Evolutionary conservation across 2,329 filamentous ascomycete genomes (phyloP).

Genomic region (Cordyceps militaris): DNA sequence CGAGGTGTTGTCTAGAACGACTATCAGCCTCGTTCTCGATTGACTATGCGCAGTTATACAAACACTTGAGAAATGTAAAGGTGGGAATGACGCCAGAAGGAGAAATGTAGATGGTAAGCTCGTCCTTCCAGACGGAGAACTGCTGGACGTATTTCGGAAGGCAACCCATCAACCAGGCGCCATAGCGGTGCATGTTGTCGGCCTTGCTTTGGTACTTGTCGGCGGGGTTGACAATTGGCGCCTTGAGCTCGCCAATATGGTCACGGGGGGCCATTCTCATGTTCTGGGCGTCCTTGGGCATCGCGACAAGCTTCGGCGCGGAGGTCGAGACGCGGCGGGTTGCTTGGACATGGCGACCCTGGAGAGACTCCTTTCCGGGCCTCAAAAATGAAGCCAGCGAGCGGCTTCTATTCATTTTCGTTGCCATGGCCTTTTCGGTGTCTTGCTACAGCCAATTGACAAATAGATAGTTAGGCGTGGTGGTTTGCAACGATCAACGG

Average conservation of each 20-base stretch:
- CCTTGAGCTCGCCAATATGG: slow-evolving; percentile 58
- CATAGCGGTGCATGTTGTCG: slow-evolving; percentile 86
- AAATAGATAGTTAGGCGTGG: slow-evolving; percentile 21
- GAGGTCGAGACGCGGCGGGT: slow-evolving; percentile 46
- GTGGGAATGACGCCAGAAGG: slow-evolving; percentile 84
- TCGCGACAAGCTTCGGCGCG: slow-evolving; percentile 42
- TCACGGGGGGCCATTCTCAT: slow-evolving; percentile 57
- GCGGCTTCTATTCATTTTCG: slow-evolving; percentile 50
- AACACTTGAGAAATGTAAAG: slow-evolving; percentile 85
- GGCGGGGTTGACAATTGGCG: slow-evolving; percentile 78
- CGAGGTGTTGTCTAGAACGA: slow-evolving; percentile 70
- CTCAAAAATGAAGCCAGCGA: slow-evolving; percentile 49
- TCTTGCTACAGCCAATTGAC: slow-evolving; percentile 40
- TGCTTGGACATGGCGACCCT: slow-evolving; percentile 32
- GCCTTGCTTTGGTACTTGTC: slow-evolving; percentile 89
- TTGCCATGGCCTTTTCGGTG: slow-evolving; percentile 46
- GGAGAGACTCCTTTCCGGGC: slow-evolving; percentile 40
- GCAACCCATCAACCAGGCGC: slow-evolving; percentile 92
- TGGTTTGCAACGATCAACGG: slow-evolving; percentile 20
- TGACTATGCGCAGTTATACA: slow-evolving; percentile 12
- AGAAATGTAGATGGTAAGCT: slow-evolving; percentile 88
- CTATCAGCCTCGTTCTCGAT: not conserved
- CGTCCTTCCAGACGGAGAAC: slow-evolving; percentile 99
- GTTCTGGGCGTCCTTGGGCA: slow-evolving; percentile 58
- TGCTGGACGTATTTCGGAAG: slow-evolving; percentile 98